These are phyloP conservation scores for Trichosporon sp. DNA, from an alignment of 1,284 basidiomycete genomes.

Conservation along the genomic window DNA sequence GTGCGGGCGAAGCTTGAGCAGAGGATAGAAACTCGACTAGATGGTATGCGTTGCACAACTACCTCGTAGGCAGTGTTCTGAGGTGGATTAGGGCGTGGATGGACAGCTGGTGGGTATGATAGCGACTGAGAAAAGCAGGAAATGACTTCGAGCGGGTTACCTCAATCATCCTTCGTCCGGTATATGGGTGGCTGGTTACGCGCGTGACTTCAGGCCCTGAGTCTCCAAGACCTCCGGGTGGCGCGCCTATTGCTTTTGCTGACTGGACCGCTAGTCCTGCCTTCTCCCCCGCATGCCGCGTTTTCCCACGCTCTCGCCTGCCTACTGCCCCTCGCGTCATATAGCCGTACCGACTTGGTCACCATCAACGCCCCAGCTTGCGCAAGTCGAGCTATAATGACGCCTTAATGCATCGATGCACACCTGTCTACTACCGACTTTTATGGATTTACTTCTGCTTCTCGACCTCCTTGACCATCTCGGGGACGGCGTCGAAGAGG, in stretches of 20 bases:
- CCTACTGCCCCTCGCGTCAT: not conserved
- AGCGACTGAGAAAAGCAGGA: constrained; percentile 14
- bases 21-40: not conserved
- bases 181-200: constrained; percentile 11
- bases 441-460: constrained; percentile 28
- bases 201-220: constrained; percentile 16
- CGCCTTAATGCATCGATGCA: constrained; percentile 19
- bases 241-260: constrained; percentile 1
- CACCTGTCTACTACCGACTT: constrained; percentile 21
- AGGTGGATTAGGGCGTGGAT: constrained; percentile 15
- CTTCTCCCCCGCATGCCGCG: not conserved
- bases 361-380: not conserved
- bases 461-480: constrained; percentile 76
- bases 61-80: constrained; percentile 13
- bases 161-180: not conserved
- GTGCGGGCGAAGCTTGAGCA: not conserved
- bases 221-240: not conserved
- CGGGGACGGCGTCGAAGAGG: constrained; percentile 83
- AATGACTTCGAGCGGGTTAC: not conserved
- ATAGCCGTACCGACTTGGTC: not conserved
- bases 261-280: not conserved
- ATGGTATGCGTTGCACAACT: not conserved
- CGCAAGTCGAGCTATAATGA: constrained; percentile 8
- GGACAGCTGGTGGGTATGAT: not conserved
- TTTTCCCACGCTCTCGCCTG: not conserved